Percentiles rank a stretch among this genome's conserved stretches.
Conservation (phyloP, 371 early-diverging fungal genomes). For the Circinella minor region DNA sequence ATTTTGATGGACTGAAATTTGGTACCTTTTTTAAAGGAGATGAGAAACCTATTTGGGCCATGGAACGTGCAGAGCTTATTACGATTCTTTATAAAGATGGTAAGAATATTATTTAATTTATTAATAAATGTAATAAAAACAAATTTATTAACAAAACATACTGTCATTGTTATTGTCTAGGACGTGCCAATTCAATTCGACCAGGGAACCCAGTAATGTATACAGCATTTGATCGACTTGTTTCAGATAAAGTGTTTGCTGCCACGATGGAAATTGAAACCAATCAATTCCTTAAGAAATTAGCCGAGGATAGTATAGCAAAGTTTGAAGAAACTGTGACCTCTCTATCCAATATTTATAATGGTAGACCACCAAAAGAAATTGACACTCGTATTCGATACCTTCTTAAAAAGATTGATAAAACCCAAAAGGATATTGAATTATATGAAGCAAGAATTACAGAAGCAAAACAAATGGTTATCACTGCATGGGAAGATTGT, state of each 20-base stretch:
- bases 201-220: slow-evolving; percentile 86
- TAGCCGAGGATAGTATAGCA: slow-evolving; percentile 70
- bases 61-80: slow-evolving; percentile 90
- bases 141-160: neutral
- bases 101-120: slow-evolving; percentile 19
- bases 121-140: neutral
- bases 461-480: slow-evolving; percentile 51
- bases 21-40: slow-evolving; percentile 81
- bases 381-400: slow-evolving; percentile 60
- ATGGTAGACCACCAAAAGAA: slow-evolving; percentile 58
- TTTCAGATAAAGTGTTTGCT: slow-evolving; percentile 69
- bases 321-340: slow-evolving; percentile 77
- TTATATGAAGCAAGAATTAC: slow-evolving; percentile 54
- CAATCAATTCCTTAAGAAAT: slow-evolving; percentile 66
- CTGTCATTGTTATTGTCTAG: slow-evolving; percentile 26
- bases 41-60: slow-evolving; percentile 75
- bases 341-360: slow-evolving; percentile 48
- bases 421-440: slow-evolving; percentile 56
- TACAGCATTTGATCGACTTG: slow-evolving; percentile 77
- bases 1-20: slow-evolving; percentile 81
- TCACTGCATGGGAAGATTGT: slow-evolving; percentile 33
- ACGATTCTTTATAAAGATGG: slow-evolving; percentile 75
- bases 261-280: slow-evolving; percentile 83
- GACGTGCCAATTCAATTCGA: slow-evolving; percentile 77
- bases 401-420: slow-evolving; percentile 58